Evolutionary conservation across 176 grass and related monocot genomes (phyloP), one percentile per base, ranked within the genome.

Genomic region (Juncus effusus): DNA sequence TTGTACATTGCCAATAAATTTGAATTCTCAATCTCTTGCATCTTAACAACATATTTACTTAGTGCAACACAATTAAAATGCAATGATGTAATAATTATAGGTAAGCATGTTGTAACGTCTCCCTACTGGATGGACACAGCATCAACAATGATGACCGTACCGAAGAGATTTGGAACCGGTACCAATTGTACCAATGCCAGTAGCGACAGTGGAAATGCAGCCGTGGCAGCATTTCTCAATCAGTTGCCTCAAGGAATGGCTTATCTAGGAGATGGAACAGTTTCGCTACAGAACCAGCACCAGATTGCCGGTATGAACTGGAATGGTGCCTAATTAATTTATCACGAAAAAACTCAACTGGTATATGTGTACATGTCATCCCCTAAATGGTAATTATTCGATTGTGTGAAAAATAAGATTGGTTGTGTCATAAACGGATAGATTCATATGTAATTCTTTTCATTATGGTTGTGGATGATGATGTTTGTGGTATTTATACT

Each of bases 281-380:
- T 65, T 72, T 58, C 58, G 10, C 80, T 96, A 67, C 84, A 85
- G 76, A 70, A 88, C 13, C 84, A 77, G 0, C 87, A 67, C 62
- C 91, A 91, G 63, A 83, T 90, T 42, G 61, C 91, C 56, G 79
- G 81, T 14, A 62, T 87, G 57, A 96, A 90, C 66, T 96, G 91
- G 91, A 78, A 78, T 72, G 68, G 78, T 70, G 58, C 84, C 60
- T 80, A 78, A 90, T 60, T 50, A 61, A 58, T 42, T 55, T 51
- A 72, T 56, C 67, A 2, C 28, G 16, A 76, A 64, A 38, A 39
- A 39, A 28, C 19, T 28, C 62, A 74, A 36, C 28, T 53, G 35
- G 15, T 69, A 37, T 57, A 14, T 44, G 37, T 72, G 68, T 52
- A 59, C 37, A 59, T 59, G 54, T 72, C 38, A 56, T 57, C 13